Base-by-base conservation (phyloP, 2,329 filamentous ascomycete species). In the Fusarium dlaminii region DNA sequence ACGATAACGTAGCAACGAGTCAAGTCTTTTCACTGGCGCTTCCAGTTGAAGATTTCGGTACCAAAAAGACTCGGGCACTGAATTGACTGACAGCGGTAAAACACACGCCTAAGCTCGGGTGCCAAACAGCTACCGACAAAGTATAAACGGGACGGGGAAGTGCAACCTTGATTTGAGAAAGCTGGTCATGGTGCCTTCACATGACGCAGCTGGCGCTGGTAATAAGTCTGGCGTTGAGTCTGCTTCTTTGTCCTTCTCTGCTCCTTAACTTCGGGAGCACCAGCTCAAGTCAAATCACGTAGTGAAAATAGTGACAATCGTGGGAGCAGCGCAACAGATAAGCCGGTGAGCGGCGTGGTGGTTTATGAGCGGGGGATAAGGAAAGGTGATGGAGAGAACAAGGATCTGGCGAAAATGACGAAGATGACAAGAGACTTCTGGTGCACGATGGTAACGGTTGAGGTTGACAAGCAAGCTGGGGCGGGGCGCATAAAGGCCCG, bases 91-190 rank as follows among this genome's bases (percentile, higher is more conserved):
- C 52, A 63, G 63, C n/a, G 63, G 52, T 34, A 30, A 56, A 60
- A 43, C 40, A 30, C n/a, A 30, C 36, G 32, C 27, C 60, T 32
- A 30, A 66, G 20, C n/a, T 48, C 15, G 42, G 57, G 65, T 43
- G 18, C 57, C 43, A 54, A 59, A 46, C 63, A 30, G 39, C 58
- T 63, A 59, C 30, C 40, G 43, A 57, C 58, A 68, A 61, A 66
- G 57, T 43, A 42, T 52, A 34, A 43, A 57, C 36, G 56, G 60
- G 54, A 40, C 51, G 56, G 72, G 75, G 64, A 74, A 71, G 74
- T 73, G 74, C 70, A 79, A 84, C 83, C 83, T 85, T 81, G 83
- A 81, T 79, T 85, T 85, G 77, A 85, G 82, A 75, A 85, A 84
- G 79, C 83, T 75, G 79, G 82, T 75, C 79, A 70, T 76, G 79